Base-by-base conservation (phyloP, 2,329 filamentous ascomycete genomes). In the Diaporthe citrichinensis region DNA sequence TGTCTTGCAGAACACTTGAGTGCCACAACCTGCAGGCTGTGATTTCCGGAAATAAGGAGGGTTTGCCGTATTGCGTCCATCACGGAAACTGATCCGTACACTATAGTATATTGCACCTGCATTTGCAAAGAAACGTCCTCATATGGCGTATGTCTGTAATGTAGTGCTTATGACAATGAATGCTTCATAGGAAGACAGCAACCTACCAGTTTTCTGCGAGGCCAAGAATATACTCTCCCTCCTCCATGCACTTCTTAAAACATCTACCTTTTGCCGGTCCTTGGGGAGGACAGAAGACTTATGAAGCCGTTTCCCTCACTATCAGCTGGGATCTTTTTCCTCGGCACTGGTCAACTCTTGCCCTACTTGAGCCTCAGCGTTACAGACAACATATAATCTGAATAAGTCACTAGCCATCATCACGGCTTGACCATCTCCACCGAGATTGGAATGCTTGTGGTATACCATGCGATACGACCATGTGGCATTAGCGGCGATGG, bases 61-160 rank as follows among this genome's bases (percentile, higher is more conserved):
- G 39, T 36, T 25, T 8, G 31, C 8, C 4, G 9, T 14, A 4
- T 5, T n/a, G 55, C 17, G 14, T 20, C 10, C 20, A 14, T 58
- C 8, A 10, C 14, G 12, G 55, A 14, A 20, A 23, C 23, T 7
- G 20, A 1, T 23, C 20, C 0, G 6, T 2, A 39, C 0, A 39
- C 12, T 3, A 14, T 36, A 3, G 4, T n/a, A n/a, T n/a, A 8
- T 28, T 12, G n/a, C 4, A n/a, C 1, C 31, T 12, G 8, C 57
- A 15, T 0, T 2, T 34, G 3, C 23, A 1, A 23, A n/a, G 12
- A n/a, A n/a, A 20, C 17, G 17, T n/a, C 1, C 34, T 39, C 7
- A 39, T 8, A 8, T 39, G 20, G 36, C 10, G 3, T 4, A 14
- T 36, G 12, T 14, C 3, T 2, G 14, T 23, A 34, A 59, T 59